Evolutionary conservation across 768 basidiomycete genomes (phyloP), one percentile per base, ranked within the genome.

Genomic region (Hemileccinum rubropunctum): DNA sequence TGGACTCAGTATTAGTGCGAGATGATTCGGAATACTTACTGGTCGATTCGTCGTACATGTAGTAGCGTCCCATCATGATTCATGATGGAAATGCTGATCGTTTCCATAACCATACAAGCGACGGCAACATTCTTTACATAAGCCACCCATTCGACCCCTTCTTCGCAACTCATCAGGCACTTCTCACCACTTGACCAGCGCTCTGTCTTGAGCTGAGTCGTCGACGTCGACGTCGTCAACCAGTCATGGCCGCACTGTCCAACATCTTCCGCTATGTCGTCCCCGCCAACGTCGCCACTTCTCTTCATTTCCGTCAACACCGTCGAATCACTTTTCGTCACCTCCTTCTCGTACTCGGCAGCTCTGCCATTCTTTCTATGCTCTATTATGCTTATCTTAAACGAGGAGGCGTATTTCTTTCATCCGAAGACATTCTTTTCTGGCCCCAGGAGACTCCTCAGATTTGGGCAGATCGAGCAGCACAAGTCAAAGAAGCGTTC

Each of bases 401-500:
- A 32, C 50, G 20, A 6, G 37, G 21, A 13, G 23, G 38, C 1
- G 2, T 13, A 1, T 35, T 50, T 21, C 20, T 53, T 21, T 17
- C 44, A 14, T 11, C 40, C 2, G 2, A 44, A 6, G 48, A 47
- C 15, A 14, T 26, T 0, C 5, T 6, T 15, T 42, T 53, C 45
- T 53, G 49, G 48, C 33, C 47, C 4, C 32, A 47, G 10, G 57
- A 47, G 30, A 42, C 50, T 3, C 61, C 70, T 0, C 48, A 63
- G 18, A 63, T 69, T 0, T 87, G 86, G 84, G 62, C 70, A 11
- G 62, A 68, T 6, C 71, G 82, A 17, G 83, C 86, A 4, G 65
- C 69, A 7, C 69, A 75, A 50, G 86, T 88, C 35, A 83, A 76
- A 60, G 51, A 72, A 18, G 83, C 85, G 0, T 88, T 86, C 59